Evolutionary conservation across 2,329 filamentous ascomycete species (phyloP).

Genomic region (Raffaelea albimanens): DNA sequence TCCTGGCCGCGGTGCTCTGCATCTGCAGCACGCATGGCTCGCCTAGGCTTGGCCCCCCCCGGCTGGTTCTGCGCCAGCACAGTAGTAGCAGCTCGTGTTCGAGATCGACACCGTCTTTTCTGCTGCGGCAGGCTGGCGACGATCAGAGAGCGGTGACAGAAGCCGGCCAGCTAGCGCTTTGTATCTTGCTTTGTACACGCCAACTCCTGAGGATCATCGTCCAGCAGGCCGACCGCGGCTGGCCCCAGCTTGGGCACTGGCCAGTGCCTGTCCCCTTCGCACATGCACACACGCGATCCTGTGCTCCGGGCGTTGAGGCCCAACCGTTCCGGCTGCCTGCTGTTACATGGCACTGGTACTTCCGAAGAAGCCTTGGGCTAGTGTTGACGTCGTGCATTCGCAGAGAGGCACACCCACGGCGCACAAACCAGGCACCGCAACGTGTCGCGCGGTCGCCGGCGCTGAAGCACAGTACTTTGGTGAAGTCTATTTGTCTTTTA

Average conservation of each 20-base stretch:
- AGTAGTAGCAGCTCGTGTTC: too few relatives aligned
- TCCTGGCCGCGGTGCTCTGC: too few relatives aligned
- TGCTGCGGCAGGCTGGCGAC: too few relatives aligned
- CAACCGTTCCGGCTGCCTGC: background rate
- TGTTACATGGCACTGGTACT: too few relatives aligned
- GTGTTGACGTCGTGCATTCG: background rate
- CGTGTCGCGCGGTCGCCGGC: background rate
- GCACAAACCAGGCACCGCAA: slow-evolving; percentile 2
- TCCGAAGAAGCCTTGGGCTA: too few relatives aligned
- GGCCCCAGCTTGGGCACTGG: background rate
- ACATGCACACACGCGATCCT: background rate
- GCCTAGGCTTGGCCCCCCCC: too few relatives aligned
- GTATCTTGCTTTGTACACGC: too few relatives aligned
- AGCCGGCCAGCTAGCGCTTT: too few relatives aligned
- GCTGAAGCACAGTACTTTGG: background rate
- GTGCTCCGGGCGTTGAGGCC: background rate
- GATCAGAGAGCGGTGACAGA: too few relatives aligned
- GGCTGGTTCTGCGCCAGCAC: too few relatives aligned
- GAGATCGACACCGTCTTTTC: too few relatives aligned
- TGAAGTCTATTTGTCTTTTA: background rate
- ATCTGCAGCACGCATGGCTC: too few relatives aligned
- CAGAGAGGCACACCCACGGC: background rate
- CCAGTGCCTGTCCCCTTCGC: background rate
- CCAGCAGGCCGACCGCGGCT: background rate
- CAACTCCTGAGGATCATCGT: background rate